Conservation (phyloP, 192 early-diverging fungal genomes). For the Gamsiella multidivaricata region DNA sequence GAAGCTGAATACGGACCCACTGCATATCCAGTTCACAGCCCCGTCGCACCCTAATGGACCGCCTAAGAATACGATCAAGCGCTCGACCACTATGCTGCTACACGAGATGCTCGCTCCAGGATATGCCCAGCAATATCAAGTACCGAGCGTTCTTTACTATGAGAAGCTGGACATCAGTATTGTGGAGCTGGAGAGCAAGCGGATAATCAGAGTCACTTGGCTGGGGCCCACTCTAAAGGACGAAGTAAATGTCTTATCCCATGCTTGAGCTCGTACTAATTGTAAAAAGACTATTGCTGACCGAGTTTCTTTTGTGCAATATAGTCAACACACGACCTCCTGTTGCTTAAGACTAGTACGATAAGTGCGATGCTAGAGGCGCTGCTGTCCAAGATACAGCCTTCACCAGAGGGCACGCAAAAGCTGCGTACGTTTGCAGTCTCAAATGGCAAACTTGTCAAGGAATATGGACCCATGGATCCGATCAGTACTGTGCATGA, state of each 20-base stretch:
- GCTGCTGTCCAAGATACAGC: slow-evolving; percentile 62
- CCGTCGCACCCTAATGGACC: slow-evolving; percentile 27
- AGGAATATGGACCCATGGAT: slow-evolving; percentile 57
- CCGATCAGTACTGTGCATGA: slow-evolving; percentile 59
- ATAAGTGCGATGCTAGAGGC: slow-evolving; percentile 62
- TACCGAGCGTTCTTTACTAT: slow-evolving; percentile 71
- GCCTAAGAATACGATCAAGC: slow-evolving; percentile 44
- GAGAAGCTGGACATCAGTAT: slow-evolving; percentile 87
- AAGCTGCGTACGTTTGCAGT: slow-evolving; percentile 71
- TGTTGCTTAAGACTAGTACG: slow-evolving; percentile 71
- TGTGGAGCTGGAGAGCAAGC: slow-evolving; percentile 85
- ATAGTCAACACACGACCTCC: slow-evolving; percentile 65
- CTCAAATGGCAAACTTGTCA: slow-evolving; percentile 57
- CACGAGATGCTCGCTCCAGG: slow-evolving; percentile 56
- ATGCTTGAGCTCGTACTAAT: too few species aligned
- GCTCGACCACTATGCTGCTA: slow-evolving; percentile 40
- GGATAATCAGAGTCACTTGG: slow-evolving; percentile 73
- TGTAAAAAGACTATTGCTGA: too few species aligned
- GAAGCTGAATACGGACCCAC: slow-evolving; percentile 67
- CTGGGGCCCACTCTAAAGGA: slow-evolving; percentile 76
- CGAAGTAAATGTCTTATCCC: slow-evolving; percentile 53
- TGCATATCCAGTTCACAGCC: slow-evolving; percentile 79
- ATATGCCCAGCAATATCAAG: slow-evolving; percentile 18
- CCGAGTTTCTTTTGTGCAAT: neutral
- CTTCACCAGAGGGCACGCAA: slow-evolving; percentile 52